A percentile compares a stretch with the other conserved stretches of the same genome.
These are phyloP conservation scores for Naganishia albida DNA, from an alignment of 1,284 basidiomycete genomes.

Conservation along the genomic window DNA sequence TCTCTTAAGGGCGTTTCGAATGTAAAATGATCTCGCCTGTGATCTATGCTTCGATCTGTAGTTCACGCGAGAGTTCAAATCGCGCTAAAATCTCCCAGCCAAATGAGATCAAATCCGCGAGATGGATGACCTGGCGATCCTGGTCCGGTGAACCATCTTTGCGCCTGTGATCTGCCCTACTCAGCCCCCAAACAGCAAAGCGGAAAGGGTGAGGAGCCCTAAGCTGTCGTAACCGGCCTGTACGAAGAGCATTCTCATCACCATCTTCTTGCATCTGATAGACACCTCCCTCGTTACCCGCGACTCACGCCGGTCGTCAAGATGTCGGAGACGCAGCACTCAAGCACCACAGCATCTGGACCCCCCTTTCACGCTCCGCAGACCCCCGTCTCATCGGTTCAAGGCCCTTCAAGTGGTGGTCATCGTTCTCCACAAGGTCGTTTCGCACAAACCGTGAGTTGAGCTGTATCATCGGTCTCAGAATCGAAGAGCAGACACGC, in stretches of 20 bases:
- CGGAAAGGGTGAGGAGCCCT: neutral
- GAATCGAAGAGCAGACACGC: neutral
- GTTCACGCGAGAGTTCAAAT: slow-evolving; percentile 2
- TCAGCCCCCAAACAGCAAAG: neutral
- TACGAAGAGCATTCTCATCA: neutral
- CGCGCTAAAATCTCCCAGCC: slow-evolving; percentile 11
- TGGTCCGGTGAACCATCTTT: neutral
- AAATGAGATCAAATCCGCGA: neutral
- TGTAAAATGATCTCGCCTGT: slow-evolving; percentile 2
- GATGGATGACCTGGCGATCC: neutral
- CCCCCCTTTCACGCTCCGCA: too few species aligned
- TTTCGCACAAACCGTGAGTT: too few species aligned
- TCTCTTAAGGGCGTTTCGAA: slow-evolving; percentile 8
- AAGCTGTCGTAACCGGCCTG: neutral
- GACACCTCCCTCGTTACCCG: neutral
- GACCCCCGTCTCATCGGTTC: too few species aligned
- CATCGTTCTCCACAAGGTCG: too few species aligned
- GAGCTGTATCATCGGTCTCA: too few species aligned
- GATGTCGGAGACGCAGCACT: neutral
- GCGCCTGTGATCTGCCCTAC: slow-evolving; percentile 3
- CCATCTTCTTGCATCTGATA: neutral
- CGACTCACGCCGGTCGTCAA: neutral
- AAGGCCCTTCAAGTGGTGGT: too few species aligned
- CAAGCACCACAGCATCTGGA: too few species aligned
- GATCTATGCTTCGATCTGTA: neutral